Base-by-base conservation (phyloP, 2,329 filamentous ascomycete genomes). In the Colletotrichum euphorbiae region DNA sequence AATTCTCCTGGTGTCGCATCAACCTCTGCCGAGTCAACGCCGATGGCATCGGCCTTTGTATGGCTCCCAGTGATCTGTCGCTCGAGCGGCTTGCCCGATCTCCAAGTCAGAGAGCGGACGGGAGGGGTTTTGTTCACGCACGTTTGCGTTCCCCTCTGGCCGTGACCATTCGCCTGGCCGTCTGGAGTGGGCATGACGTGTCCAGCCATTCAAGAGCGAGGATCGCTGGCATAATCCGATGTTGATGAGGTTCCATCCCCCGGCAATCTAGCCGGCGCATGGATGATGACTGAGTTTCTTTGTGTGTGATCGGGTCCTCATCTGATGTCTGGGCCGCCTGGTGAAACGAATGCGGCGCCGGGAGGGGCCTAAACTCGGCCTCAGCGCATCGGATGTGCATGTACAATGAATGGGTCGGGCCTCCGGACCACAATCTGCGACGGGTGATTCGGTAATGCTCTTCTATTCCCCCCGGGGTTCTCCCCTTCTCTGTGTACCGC, bases 41-140 rank as follows among this genome's bases (percentile, higher is more conserved):
- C 24, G 43, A 43, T 38, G 24, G 24, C 61, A 68, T 60, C 48
- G 45, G 15, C 15, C 45, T 36, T 60, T 51, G 48, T 60, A 28
- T 24, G 9, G 38, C 15, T 33, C 31, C 33, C 28, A 28, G 28
- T 28, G 28, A 21, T 51, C 17, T 42, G 6, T 11, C 12, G 12
- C n/a, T 50, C 17, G 17, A 19, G 33, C 8, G 40, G n/a, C 11
- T 42, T 43, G 40, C n/a, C 3, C 4, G 28, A 28, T 6, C 12
- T 9, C 4, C 1, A 9, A 33, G 54, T 54, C 46, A 31, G 5
- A 42, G 54, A 59, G 54, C 61, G 28, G 54, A 28, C 15, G 42
- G 40, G 65, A 64, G 55, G 42, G 54, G 65, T 68, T 68, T 65
- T 68, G 65, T 65, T 65, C 42, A 19, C 33, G 43, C 42, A 45